Percentiles rank a stretch among this genome's conserved stretches.
phyloP scores from a whole-genome alignment of 2,329 filamentous ascomycete species.

The Macroventuria anomochaeta region DNA sequence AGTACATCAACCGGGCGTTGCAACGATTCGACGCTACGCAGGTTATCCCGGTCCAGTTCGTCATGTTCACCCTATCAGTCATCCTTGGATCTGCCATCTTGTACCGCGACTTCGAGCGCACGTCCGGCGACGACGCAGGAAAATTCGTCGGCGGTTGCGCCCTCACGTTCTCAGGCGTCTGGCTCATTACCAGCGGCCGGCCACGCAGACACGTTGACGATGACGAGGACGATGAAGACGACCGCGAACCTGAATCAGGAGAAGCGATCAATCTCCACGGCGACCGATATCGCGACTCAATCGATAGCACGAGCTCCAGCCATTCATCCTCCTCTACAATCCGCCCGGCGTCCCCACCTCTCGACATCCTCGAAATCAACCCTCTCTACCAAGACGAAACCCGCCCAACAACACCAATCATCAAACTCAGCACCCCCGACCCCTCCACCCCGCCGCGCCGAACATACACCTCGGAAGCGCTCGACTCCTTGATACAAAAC shows the following conservation, averaged over 20 bases:
- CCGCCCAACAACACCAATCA: constrained; percentile 36
- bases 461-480: constrained; percentile 13
- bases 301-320: constrained; percentile 26
- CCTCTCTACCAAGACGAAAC: constrained; percentile 22
- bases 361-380: constrained; percentile 20
- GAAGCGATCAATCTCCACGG: constrained; percentile 53
- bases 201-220: constrained; percentile 39
- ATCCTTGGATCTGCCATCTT: constrained; percentile 92
- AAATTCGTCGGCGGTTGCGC: constrained; percentile 92
- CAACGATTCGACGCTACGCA: constrained; percentile 97
- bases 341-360: constrained; percentile 32
- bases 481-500: constrained; percentile 36
- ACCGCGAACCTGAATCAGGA: constrained; percentile 48
- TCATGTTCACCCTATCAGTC: constrained; percentile 93
- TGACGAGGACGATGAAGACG: constrained; percentile 63
- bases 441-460: constrained; percentile 17
- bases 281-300: constrained; percentile 45
- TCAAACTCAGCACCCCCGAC: constrained; percentile 28
- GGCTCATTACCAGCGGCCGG: constrained; percentile 89
- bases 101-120: constrained; percentile 92
- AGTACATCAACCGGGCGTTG: constrained; percentile 88
- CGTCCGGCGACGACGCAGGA: constrained; percentile 71
- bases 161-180: constrained; percentile 95
- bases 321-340: constrained; percentile 33
- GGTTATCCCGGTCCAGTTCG: constrained; percentile 97